phyloP scores from a whole-genome alignment of 2,329 filamentous ascomycete genomes.

The Pyricularia pennisetigena region DNA sequence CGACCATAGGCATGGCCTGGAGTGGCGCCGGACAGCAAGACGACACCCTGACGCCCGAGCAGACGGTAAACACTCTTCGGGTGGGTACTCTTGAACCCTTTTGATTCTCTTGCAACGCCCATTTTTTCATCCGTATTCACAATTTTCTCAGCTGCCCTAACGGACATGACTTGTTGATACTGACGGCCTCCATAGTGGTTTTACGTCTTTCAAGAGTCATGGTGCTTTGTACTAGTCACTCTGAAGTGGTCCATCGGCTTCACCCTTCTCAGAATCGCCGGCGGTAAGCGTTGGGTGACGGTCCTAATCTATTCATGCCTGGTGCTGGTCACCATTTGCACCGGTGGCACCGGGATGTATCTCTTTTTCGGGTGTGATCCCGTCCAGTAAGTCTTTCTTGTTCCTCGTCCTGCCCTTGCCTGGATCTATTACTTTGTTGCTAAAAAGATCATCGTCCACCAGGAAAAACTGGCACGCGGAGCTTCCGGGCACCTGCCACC shows the following conservation, averaged over 20 bases:
- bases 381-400: neutral
- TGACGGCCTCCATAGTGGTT: neutral
- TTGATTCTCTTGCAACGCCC: neutral
- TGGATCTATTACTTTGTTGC: neutral
- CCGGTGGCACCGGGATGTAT: neutral
- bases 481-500: neutral
- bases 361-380: neutral
- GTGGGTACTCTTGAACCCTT: neutral
- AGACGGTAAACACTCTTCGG: neutral
- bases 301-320: neutral
- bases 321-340: neutral
- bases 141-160: too few relatives aligned
- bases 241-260: neutral
- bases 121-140: too few relatives aligned
- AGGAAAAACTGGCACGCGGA: neutral
- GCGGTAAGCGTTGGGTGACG: neutral
- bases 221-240: neutral
- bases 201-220: neutral
- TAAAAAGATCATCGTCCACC: neutral
- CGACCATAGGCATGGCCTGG: neutral
- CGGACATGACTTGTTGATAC: neutral
- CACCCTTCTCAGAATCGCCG: neutral
- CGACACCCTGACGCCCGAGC: neutral
- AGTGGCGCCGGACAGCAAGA: neutral
- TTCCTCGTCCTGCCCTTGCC: too few relatives aligned